Conservation (phyloP, 2,329 filamentous ascomycete species). For the Monosporascus sp. region DNA sequence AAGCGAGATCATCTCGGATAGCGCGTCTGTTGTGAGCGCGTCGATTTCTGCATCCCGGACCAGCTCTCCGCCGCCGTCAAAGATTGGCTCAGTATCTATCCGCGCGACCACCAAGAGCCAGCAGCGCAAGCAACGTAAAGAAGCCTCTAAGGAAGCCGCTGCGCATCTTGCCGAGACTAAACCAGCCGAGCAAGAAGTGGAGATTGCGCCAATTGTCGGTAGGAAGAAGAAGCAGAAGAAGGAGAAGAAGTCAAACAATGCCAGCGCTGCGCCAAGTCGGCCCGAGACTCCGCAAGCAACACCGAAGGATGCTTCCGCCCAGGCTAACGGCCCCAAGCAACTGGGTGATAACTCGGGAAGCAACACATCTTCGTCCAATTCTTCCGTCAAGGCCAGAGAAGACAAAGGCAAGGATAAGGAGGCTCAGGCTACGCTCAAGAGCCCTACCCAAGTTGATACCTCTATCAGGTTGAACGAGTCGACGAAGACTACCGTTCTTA, state of each 20-base stretch:
- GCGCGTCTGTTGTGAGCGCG: conserved; percentile 65
- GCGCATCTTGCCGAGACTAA: conserved; percentile 45
- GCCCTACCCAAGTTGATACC: conserved; percentile 22
- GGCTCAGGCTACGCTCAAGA: conserved; percentile 21
- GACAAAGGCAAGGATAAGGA: conserved; percentile 17
- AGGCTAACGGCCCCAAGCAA: conserved; percentile 20
- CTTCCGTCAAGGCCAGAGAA: conserved; percentile 15
- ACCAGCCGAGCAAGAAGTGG: conserved; percentile 46
- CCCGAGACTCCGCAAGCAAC: conserved; percentile 27
- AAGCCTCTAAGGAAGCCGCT: conserved; percentile 59
- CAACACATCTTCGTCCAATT: conserved; percentile 1
- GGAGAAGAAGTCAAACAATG: conserved; percentile 43
- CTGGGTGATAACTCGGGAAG: conserved; percentile 9
- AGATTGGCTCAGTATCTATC: conserved; percentile 63
- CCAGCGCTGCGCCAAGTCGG: conserved; percentile 18
- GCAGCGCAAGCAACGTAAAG: conserved; percentile 69
- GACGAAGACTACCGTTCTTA: conserved; percentile 29
- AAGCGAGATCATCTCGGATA: conserved; percentile 73
- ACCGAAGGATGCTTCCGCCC: conserved; percentile 22
- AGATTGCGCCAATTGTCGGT: conserved; percentile 67
- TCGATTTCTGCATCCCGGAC: conserved; percentile 64
- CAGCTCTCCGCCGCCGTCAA: conserved; percentile 63
- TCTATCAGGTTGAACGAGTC: conserved; percentile 28
- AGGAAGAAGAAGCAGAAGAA: conserved; percentile 86
- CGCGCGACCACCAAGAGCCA: conserved; percentile 71